phyloP scores from a whole-genome alignment of 2,329 filamentous ascomycete species.

The Mycosphaerella arachidis region DNA sequence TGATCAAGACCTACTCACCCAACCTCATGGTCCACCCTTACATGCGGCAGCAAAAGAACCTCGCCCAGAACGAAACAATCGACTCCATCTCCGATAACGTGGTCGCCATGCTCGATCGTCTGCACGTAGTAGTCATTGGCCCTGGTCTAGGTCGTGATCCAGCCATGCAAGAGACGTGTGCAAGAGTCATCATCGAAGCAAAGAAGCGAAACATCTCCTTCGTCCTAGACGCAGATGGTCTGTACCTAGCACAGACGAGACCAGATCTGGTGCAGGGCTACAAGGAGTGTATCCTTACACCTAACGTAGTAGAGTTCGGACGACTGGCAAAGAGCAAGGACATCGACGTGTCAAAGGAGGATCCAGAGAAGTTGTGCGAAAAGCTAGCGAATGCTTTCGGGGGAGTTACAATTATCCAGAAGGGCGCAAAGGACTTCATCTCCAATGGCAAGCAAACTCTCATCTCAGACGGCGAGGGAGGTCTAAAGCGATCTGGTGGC shows the following conservation, averaged over 20 bases:
- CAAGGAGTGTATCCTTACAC: constrained; percentile 79
- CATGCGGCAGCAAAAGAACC: constrained; percentile 71
- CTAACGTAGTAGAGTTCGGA: constrained; percentile 90
- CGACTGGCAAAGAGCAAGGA: constrained; percentile 72
- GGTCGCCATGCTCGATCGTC: constrained; percentile 72
- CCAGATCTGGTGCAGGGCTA: constrained; percentile 78
- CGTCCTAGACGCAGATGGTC: constrained; percentile 86
- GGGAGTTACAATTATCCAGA: constrained; percentile 87
- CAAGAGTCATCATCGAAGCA: constrained; percentile 73
- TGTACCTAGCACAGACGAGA: constrained; percentile 69
- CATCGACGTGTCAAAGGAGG: constrained; percentile 53
- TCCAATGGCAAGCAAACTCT: constrained; percentile 74
- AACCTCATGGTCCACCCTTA: constrained; percentile 98
- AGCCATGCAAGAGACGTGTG: constrained; percentile 83
- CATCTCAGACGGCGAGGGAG: constrained; percentile 71
- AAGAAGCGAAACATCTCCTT: constrained; percentile 68
- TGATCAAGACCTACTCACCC: constrained; percentile 96
- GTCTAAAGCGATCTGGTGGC: constrained; percentile 83
- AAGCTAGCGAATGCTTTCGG: constrained; percentile 72
- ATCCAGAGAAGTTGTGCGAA: constrained; percentile 56
- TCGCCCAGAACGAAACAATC: constrained; percentile 52
- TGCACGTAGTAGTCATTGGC: constrained; percentile 90
- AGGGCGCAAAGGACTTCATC: constrained; percentile 77
- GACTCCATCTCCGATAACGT: constrained; percentile 64
- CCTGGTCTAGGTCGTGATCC: constrained; percentile 86